phyloP scores from a whole-genome alignment of 2,329 filamentous ascomycete species.

The Ceratocystis huliohia region DNA sequence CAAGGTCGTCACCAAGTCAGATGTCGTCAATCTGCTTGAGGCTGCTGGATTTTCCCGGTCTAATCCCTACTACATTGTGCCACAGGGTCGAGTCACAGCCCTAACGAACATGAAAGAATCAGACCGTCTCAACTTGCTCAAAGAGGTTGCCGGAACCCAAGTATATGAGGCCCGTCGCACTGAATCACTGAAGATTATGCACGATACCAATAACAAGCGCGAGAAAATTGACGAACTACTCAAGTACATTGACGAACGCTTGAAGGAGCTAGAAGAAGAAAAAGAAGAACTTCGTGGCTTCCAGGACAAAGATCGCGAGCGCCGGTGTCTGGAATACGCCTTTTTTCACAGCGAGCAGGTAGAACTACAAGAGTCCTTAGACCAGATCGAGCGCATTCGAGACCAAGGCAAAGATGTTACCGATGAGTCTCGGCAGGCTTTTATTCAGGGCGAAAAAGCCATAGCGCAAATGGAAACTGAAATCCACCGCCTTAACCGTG shows the following conservation, averaged over 20 bases:
- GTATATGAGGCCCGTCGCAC: slow-evolving; percentile 87
- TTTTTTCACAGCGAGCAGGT: slow-evolving; percentile 84
- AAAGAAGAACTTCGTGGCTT: slow-evolving; percentile 91
- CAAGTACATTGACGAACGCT: slow-evolving; percentile 78
- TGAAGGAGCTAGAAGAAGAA: slow-evolving; percentile 85
- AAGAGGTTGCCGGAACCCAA: slow-evolving; percentile 96
- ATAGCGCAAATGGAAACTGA: slow-evolving; percentile 65
- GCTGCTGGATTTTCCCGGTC: slow-evolving; percentile 93
- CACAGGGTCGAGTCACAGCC: slow-evolving; percentile 87
- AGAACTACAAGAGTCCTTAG: slow-evolving; percentile 62
- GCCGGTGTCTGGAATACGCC: slow-evolving; percentile 84
- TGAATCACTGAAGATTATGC: slow-evolving; percentile 93
- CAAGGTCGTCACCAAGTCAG: slow-evolving; percentile 87
- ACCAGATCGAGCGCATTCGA: slow-evolving; percentile 68
- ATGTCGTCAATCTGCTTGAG: slow-evolving; percentile 90
- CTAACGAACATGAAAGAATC: slow-evolving; percentile 98
- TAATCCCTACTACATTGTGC: slow-evolving; percentile 98
- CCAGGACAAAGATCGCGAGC: slow-evolving; percentile 87
- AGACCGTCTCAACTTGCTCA: slow-evolving; percentile 76
- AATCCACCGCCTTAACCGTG: slow-evolving; percentile 66
- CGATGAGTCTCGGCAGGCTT: slow-evolving; percentile 64
- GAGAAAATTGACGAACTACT: slow-evolving; percentile 88
- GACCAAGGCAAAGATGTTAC: slow-evolving; percentile 74
- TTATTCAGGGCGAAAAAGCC: slow-evolving; percentile 65
- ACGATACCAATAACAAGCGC: slow-evolving; percentile 88